Base-by-base conservation (phyloP, 306 rosid species). In the Medicago arabica region DNA sequence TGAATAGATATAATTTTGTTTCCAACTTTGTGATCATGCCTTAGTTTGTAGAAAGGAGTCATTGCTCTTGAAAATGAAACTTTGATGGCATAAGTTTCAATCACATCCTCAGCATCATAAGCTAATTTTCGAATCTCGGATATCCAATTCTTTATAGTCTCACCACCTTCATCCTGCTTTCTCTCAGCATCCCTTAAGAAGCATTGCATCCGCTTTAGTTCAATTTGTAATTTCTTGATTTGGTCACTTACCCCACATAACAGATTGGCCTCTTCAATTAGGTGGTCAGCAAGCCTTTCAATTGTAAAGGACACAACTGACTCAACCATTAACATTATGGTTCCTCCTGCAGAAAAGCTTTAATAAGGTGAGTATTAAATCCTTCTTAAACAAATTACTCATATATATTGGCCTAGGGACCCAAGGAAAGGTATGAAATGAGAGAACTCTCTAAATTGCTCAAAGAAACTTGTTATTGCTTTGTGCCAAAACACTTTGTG, bases 171-270 rank as follows among this genome's bases (percentile, higher is more conserved):
- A 49, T 67, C 65, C 63, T 80, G 83, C 72, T 58, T 80, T 40
- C 65, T 66, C 49, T 86, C 87, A 23, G 87, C 86, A 74, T 88
- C 87, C 68, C 59, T 75, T 39, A 86, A 64, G 79, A 84, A 88
- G 69, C 83, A 75, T 40, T 66, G 80, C 86, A 86, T 86, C 72
- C 80, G 59, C 54, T 18, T 84, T 28, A 86, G 57, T 46, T 88
- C 88, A 73, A 6, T 23, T 69, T 79, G 59, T 79, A 86, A 14
- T 51, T 68, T 34, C 21, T 40, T 46, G 15, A 86, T 82, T 63
- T 75, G 31, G n/a, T 19, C 13, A 0, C 62, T 34, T 9, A 82
- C 88, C 51, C 86, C 86, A 8, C 6, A 1, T 72, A 78, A 69
- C 43, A 86, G 53, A 2, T 1, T 78, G 55, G 64, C 83, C 74